phyloP scores from a whole-genome alignment of 2,329 filamentous ascomycete genomes.

The Pseudogymnoascus sp. region DNA sequence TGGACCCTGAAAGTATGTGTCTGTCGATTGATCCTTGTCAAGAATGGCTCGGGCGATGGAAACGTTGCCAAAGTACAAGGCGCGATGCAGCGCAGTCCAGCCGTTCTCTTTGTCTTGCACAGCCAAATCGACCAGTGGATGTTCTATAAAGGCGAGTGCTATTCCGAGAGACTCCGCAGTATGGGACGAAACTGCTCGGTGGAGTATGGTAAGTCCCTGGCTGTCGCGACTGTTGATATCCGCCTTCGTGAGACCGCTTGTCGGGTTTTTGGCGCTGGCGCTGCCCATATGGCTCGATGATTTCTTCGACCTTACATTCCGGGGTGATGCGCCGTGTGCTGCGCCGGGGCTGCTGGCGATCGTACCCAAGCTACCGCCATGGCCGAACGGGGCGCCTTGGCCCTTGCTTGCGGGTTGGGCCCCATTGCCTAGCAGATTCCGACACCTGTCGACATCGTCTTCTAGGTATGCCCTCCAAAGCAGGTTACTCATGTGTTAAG shows the following conservation, averaged over 20 bases:
- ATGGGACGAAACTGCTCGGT: conserved; percentile 73
- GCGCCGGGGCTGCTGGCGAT: conserved; percentile 26
- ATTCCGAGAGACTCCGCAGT: conserved; percentile 64
- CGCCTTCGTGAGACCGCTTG: conserved; percentile 40
- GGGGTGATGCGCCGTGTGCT: conserved; percentile 40
- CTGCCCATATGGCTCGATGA: conserved; percentile 42
- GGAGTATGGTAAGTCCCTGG: conserved; percentile 71
- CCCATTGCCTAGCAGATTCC: conserved; percentile 64
- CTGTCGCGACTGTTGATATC: conserved; percentile 83
- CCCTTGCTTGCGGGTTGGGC: conserved; percentile 48
- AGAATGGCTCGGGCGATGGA: conserved; percentile 77
- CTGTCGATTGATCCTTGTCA: conserved; percentile 55
- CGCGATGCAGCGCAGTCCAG: conserved; percentile 90
- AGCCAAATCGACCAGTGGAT: conserved; percentile 79
- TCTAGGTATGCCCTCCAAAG: conserved; percentile 96
- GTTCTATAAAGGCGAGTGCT: conserved; percentile 69
- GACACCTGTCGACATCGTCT: conserved; percentile 95
- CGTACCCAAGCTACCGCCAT: conserved; percentile 34
- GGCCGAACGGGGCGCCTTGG: conserved; percentile 35
- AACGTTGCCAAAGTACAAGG: conserved; percentile 83
- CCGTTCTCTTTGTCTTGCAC: conserved; percentile 83
- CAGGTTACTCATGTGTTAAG: conserved; percentile 80
- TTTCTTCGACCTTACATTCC: conserved; percentile 45
- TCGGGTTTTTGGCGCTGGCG: conserved; percentile 37
- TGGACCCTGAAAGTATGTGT: conserved; percentile 50